Evolutionary conservation across 2,329 filamentous ascomycete species (phyloP).

Genomic region (Aureobasidium mangrovei): DNA sequence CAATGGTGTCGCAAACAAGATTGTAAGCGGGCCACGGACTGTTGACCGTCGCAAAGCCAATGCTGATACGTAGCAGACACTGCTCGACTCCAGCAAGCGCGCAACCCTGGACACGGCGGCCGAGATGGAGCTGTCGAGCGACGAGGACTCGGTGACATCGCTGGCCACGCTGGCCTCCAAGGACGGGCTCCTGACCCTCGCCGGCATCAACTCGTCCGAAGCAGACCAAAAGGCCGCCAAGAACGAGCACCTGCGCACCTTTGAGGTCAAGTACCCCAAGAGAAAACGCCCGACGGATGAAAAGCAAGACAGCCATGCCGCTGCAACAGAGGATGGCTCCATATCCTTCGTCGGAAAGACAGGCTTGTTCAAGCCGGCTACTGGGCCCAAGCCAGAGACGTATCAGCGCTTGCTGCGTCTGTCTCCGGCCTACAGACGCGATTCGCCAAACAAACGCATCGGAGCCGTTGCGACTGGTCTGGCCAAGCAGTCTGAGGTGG

Average conservation of each 20-base stretch:
- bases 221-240: conserved; percentile 63
- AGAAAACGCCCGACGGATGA: conserved; percentile 33
- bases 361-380: conserved; percentile 40
- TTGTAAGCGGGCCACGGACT: conserved; percentile 46
- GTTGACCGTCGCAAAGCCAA: background rate
- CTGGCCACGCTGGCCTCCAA: conserved; percentile 59
- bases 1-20: conserved; percentile 78
- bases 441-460: conserved; percentile 51
- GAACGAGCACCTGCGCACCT: conserved; percentile 77
- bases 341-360: conserved; percentile 42
- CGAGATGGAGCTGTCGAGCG: conserved; percentile 68
- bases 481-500: conserved; percentile 63
- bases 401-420: conserved; percentile 53
- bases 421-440: conserved; percentile 44
- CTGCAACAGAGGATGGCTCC: conserved; percentile 26
- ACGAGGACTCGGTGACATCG: conserved; percentile 84
- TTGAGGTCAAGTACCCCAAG: conserved; percentile 52
- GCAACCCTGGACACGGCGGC: conserved; percentile 54
- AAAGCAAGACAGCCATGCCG: conserved; percentile 26
- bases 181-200: conserved; percentile 49
- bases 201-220: conserved; percentile 76
- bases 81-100: conserved; percentile 62
- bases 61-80: conserved; percentile 40
- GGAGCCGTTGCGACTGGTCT: conserved; percentile 73
- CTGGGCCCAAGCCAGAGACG: conserved; percentile 43